These are phyloP conservation scores for Linum usitatissimum DNA, from an alignment of 345 rosid genomes.

Conservation along the genomic window DNA sequence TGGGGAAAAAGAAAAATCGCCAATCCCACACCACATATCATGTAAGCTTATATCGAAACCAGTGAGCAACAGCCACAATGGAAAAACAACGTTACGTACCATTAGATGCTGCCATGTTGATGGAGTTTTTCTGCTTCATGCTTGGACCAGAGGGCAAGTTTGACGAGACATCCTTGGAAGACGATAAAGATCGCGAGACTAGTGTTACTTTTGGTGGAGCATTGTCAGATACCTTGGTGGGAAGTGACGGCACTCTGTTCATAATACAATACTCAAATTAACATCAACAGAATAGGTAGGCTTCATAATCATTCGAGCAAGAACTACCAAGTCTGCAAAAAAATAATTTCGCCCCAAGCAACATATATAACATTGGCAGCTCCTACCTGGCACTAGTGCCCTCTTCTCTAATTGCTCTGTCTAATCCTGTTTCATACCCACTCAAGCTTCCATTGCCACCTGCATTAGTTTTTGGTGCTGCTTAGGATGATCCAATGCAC, in stretches of 20 bases:
- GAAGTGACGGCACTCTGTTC: not conserved
- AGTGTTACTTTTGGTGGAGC: not conserved
- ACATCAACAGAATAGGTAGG: not conserved
- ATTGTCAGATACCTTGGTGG: not conserved
- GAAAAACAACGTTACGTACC: not conserved
- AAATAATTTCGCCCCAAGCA: not conserved
- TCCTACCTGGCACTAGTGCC: conserved; percentile 36
- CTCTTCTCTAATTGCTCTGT: conserved; percentile 31
- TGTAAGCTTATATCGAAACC: not conserved
- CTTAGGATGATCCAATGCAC: conserved; percentile 7
- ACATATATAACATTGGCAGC: not conserved
- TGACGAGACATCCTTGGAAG: not conserved
- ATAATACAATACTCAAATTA: not conserved
- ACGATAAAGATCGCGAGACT: too few species aligned
- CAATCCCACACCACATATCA: not conserved
- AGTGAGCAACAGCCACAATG: not conserved
- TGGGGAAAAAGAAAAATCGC: not conserved
- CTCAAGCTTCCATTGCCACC: conserved; percentile 29
- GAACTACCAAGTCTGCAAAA: not conserved
- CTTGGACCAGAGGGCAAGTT: not conserved
- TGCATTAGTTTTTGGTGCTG: conserved; percentile 14
- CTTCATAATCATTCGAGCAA: not conserved
- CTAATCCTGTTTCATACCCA: conserved; percentile 24
- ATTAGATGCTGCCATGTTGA: not conserved
- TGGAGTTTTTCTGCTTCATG: not conserved